phyloP scores from a whole-genome alignment of 116 monocot species.

The Dioscorea cayenensis region DNA sequence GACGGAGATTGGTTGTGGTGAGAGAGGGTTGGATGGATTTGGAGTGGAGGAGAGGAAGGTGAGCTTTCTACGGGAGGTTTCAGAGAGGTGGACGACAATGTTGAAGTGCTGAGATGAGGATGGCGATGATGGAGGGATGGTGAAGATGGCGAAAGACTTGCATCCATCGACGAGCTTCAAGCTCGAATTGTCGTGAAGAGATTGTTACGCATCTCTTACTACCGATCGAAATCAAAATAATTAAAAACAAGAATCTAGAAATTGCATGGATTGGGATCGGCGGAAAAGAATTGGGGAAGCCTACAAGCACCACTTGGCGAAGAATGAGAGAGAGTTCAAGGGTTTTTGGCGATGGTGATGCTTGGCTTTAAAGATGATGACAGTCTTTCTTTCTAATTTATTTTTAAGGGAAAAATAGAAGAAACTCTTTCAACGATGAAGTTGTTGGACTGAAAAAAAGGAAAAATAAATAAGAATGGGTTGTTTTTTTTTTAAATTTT shows the following conservation, averaged over 20 bases:
- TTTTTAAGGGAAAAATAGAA: neutral
- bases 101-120: neutral
- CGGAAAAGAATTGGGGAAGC: neutral
- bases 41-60: slow-evolving; percentile 37
- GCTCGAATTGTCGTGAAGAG: slow-evolving; percentile 86
- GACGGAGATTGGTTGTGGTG: slow-evolving; percentile 14
- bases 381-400: neutral
- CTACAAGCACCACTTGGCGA: slow-evolving; percentile 6
- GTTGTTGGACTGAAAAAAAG: neutral
- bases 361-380: neutral
- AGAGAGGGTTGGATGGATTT: slow-evolving; percentile 19
- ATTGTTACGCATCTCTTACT: slow-evolving; percentile 74
- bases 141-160: slow-evolving; percentile 61
- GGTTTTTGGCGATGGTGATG: slow-evolving; percentile 1
- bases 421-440: neutral
- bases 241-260: too few relatives aligned
- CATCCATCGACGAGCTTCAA: slow-evolving; percentile 81
- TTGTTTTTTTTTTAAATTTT: neutral
- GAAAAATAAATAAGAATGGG: neutral
- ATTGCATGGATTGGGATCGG: too few relatives aligned
- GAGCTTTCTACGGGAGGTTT: slow-evolving; percentile 7
- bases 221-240: neutral
- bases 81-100: neutral
- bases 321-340: neutral
- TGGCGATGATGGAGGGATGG: slow-evolving; percentile 22